phyloP scores from a whole-genome alignment of 1,284 basidiomycete genomes.

The Leccinum subspadiceum region DNA sequence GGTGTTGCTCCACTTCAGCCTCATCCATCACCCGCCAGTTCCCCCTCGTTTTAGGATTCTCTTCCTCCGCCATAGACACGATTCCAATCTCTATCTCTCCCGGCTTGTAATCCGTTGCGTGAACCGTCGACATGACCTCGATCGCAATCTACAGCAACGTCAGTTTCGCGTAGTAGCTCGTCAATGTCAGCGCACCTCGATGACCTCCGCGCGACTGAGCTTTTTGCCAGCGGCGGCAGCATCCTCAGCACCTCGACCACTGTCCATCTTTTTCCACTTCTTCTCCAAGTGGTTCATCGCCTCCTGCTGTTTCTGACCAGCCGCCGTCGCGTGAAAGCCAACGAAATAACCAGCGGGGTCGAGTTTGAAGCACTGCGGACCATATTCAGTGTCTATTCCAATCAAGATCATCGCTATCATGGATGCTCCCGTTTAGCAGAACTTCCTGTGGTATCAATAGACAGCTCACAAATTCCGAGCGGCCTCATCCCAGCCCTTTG shows the following conservation, averaged over 20 bases:
- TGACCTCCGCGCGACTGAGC: conserved; percentile 66
- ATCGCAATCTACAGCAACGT: conserved; percentile 75
- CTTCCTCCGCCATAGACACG: conserved; percentile 70
- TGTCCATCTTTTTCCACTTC: conserved; percentile 95
- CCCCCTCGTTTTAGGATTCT: conserved; percentile 64
- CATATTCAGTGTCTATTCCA: conserved; percentile 86
- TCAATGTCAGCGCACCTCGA: conserved; percentile 64
- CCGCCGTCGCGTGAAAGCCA: conserved; percentile 95
- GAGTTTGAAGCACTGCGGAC: conserved; percentile 96
- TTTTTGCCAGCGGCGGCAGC: conserved; percentile 65
- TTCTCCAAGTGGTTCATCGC: conserved; percentile 99
- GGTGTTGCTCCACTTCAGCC: conserved; percentile 80
- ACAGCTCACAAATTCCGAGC: conserved; percentile 81
- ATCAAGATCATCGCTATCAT: conserved; percentile 87
- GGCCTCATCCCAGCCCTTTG: conserved; percentile 98
- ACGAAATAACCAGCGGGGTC: conserved; percentile 99
- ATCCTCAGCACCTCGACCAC: conserved; percentile 73
- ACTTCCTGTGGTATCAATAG: background rate
- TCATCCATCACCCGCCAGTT: conserved; percentile 83
- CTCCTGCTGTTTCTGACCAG: conserved; percentile 98
- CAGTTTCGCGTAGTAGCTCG: conserved; percentile 1
- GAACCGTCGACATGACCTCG: conserved; percentile 89
- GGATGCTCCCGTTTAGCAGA: conserved; percentile 33
- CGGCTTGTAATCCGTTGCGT: conserved; percentile 94
- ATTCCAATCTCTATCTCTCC: conserved; percentile 88